These are phyloP conservation scores for Gynochthodes officinalis DNA, from an alignment of 257 asterid genomes.

Conservation along the genomic window DNA sequence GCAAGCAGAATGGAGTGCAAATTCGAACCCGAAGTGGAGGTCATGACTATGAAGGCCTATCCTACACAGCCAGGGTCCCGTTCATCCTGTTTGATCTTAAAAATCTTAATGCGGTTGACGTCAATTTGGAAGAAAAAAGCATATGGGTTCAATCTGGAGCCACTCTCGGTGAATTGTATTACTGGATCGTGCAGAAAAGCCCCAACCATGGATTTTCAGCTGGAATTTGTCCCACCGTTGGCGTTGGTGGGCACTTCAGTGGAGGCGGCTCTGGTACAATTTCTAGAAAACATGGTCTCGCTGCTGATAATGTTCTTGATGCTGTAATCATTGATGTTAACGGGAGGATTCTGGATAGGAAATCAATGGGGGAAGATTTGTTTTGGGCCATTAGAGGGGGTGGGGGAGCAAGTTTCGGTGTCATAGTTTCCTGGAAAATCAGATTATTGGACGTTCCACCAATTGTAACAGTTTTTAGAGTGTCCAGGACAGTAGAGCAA, in stretches of 20 bases:
- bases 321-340: slow-evolving; percentile 36
- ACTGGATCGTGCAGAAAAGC: slow-evolving; percentile 34
- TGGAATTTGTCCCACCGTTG: slow-evolving; percentile 50
- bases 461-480: slow-evolving; percentile 39
- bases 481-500: slow-evolving; percentile 21
- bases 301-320: slow-evolving; percentile 48
- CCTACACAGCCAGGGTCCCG: slow-evolving; percentile 32
- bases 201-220: slow-evolving; percentile 36
- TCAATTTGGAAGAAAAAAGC: slow-evolving; percentile 32
- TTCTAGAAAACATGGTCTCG: slow-evolving; percentile 47
- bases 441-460: slow-evolving; percentile 41
- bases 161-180: slow-evolving; percentile 50
- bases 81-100: slow-evolving; percentile 40
- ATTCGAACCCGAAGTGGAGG: slow-evolving; percentile 52
- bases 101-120: slow-evolving; percentile 34
- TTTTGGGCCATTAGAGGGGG: slow-evolving; percentile 76
- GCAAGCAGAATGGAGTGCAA: slow-evolving; percentile 26
- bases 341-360: slow-evolving; percentile 39
- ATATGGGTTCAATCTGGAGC: slow-evolving; percentile 57
- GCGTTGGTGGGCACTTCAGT: slow-evolving; percentile 56
- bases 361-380: slow-evolving; percentile 54
- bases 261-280: slow-evolving; percentile 55
- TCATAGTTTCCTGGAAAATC: slow-evolving; percentile 50
- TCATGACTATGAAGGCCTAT: slow-evolving; percentile 56
- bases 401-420: slow-evolving; percentile 61